Percentiles rank a stretch among this genome's conserved stretches.
phyloP scores from a whole-genome alignment of 805 yeast genomes.

The Metschnikowia shivogae region DNA sequence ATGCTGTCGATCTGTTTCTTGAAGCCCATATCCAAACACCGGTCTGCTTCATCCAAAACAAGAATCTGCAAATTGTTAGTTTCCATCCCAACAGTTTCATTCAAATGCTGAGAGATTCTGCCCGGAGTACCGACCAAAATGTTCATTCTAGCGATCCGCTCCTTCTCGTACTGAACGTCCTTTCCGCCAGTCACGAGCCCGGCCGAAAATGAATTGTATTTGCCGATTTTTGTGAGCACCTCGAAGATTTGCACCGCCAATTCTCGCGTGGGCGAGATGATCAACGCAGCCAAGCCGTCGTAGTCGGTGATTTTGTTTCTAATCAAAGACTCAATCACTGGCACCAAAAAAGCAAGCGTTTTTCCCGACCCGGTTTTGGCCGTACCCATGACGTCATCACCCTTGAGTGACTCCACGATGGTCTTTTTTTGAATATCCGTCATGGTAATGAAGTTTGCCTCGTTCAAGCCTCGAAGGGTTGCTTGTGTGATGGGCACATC shows the following conservation, averaged over 20 bases:
- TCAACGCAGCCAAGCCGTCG: slow-evolving; percentile 86
- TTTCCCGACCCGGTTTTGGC: slow-evolving; percentile 92
- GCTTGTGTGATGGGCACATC: slow-evolving; percentile 72
- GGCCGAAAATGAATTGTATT: slow-evolving; percentile 70
- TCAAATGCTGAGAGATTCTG: slow-evolving; percentile 82
- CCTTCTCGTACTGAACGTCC: slow-evolving; percentile 76
- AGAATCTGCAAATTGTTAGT: slow-evolving; percentile 69
- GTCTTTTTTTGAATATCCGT: slow-evolving; percentile 85
- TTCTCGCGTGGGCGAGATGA: slow-evolving; percentile 91
- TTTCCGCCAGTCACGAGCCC: slow-evolving; percentile 94
- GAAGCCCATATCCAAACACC: slow-evolving; percentile 93
- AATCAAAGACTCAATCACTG: slow-evolving; percentile 66
- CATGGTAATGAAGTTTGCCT: slow-evolving; percentile 70
- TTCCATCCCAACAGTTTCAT: slow-evolving; percentile 80
- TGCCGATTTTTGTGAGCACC: slow-evolving; percentile 78
- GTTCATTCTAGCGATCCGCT: slow-evolving; percentile 73
- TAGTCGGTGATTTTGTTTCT: slow-evolving; percentile 71
- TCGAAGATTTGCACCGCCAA: slow-evolving; percentile 88
- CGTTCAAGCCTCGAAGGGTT: slow-evolving; percentile 69
- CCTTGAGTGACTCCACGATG: slow-evolving; percentile 71
- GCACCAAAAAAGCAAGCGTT: slow-evolving; percentile 81
- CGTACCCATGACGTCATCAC: slow-evolving; percentile 78
- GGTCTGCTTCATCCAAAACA: slow-evolving; percentile 87
- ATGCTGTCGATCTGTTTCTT: slow-evolving; percentile 78
- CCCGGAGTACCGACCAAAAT: slow-evolving; percentile 92